Conservation (phyloP, 1,139 yeast genomes). For the Tardiomyces depauwii region DNA sequence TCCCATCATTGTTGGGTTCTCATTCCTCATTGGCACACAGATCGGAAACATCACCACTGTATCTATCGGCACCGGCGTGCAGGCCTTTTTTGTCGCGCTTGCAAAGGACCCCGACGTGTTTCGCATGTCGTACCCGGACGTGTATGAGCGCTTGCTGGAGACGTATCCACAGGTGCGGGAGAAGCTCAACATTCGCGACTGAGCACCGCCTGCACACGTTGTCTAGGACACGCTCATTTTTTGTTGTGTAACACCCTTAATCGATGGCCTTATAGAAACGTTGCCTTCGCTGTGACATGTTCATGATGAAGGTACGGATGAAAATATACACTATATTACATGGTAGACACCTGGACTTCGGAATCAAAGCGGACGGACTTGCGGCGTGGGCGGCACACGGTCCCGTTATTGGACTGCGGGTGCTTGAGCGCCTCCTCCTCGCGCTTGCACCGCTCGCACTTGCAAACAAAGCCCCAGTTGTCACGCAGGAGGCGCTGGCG, state of each 20-base stretch:
- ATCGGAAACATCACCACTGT: conserved; percentile 62
- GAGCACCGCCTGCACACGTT: neutral
- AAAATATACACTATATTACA: neutral
- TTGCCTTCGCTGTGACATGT: too few relatives aligned
- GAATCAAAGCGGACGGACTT: conserved; percentile 7
- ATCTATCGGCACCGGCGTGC: conserved; percentile 69
- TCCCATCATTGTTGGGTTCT: conserved; percentile 69
- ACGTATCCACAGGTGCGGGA: conserved; percentile 68
- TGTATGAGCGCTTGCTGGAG: conserved; percentile 59
- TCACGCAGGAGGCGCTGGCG: conserved; percentile 58
- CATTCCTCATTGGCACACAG: conserved; percentile 69
- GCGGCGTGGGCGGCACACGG: conserved; percentile 4
- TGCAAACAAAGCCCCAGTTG: conserved; percentile 80
- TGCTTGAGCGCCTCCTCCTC: conserved; percentile 27
- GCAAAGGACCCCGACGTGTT: conserved; percentile 84
- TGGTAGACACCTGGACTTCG: neutral
- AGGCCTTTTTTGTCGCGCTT: conserved; percentile 78
- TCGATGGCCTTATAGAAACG: too few relatives aligned
- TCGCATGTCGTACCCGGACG: conserved; percentile 63
- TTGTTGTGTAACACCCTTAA: too few relatives aligned
- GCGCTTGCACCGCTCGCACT: conserved; percentile 51
- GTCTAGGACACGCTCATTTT: too few relatives aligned
- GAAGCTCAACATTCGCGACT: conserved; percentile 9
- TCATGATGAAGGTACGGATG: too few relatives aligned
- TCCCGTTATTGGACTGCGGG: conserved; percentile 3